Evolutionary conservation across 306 rosid genomes (phyloP).

Genomic region (Cucurbita moschata): DNA sequence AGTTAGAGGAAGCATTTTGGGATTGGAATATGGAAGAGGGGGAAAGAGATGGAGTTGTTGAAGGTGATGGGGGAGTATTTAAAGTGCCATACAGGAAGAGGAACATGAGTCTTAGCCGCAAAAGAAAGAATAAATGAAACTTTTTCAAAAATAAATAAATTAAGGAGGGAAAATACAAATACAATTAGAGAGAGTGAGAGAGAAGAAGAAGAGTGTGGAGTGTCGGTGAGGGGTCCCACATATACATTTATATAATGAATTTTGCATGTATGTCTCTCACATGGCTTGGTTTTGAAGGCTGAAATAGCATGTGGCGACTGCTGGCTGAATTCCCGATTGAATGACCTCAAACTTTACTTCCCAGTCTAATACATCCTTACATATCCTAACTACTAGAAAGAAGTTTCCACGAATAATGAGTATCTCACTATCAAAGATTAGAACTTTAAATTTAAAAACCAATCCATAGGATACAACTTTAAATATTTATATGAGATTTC

Average conservation of each 20-base stretch:
- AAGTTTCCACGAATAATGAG: too few species aligned
- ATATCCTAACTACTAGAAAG: too few species aligned
- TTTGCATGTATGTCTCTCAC: not conserved
- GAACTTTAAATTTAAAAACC: too few species aligned
- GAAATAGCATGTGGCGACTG: not conserved
- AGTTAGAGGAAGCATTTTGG: conserved; percentile 35
- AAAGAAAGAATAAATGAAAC: conserved; percentile 17
- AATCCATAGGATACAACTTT: too few species aligned
- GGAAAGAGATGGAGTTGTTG: not conserved
- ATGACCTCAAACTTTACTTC: too few species aligned
- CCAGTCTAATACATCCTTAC: too few species aligned
- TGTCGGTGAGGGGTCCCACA: conserved; percentile 12
- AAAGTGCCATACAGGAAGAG: conserved; percentile 41
- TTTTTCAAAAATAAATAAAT: not conserved
- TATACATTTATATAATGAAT: not conserved
- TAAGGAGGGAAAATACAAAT: not conserved
- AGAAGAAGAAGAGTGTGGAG: not conserved
- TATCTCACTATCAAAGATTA: too few species aligned
- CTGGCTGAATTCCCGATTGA: not conserved
- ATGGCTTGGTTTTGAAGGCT: not conserved
- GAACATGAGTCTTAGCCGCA: not conserved
- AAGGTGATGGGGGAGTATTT: conserved; percentile 9
- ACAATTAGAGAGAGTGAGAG: not conserved
- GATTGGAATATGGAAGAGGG: not conserved
- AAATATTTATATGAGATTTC: too few species aligned